Percentiles rank a stretch among this genome's conserved stretches.
phyloP scores from a whole-genome alignment of 306 rosid species.

The Purshia tridentata region DNA sequence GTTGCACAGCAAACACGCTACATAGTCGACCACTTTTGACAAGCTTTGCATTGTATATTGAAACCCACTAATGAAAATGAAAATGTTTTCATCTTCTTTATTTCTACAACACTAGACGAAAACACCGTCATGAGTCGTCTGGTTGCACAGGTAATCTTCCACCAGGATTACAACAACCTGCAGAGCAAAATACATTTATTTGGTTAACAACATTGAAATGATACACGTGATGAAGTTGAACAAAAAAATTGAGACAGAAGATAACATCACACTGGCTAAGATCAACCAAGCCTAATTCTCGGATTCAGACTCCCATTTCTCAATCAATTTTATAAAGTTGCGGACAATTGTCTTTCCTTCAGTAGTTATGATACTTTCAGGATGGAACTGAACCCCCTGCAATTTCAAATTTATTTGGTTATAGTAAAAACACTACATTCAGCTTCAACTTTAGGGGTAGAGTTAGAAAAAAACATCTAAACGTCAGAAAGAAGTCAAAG shows the following conservation, averaged over 20 bases:
- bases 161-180: no score
- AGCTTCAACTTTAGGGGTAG: not conserved
- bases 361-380: slow-evolving; percentile 83
- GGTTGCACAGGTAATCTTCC: no score
- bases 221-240: not conserved
- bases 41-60: no score
- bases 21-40: no score
- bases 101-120: no score
- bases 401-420: slow-evolving; percentile 14
- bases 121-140: no score
- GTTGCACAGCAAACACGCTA: no score
- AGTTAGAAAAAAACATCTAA: no score
- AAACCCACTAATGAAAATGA: no score
- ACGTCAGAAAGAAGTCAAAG: not conserved
- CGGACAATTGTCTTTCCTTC: slow-evolving; percentile 69
- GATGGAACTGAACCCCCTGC: slow-evolving; percentile 99
- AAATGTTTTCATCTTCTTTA: no score
- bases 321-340: slow-evolving; percentile 66
- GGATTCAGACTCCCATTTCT: slow-evolving; percentile 51
- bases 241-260: not conserved
- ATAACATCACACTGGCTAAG: not conserved
- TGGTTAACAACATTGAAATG: not conserved
- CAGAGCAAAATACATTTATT: no score
- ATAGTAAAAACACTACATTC: not conserved
- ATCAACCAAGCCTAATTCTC: slow-evolving; percentile 8